Evolutionary conservation across 1,284 basidiomycete species (phyloP).

Genomic region (Neolentinus lepideus): DNA sequence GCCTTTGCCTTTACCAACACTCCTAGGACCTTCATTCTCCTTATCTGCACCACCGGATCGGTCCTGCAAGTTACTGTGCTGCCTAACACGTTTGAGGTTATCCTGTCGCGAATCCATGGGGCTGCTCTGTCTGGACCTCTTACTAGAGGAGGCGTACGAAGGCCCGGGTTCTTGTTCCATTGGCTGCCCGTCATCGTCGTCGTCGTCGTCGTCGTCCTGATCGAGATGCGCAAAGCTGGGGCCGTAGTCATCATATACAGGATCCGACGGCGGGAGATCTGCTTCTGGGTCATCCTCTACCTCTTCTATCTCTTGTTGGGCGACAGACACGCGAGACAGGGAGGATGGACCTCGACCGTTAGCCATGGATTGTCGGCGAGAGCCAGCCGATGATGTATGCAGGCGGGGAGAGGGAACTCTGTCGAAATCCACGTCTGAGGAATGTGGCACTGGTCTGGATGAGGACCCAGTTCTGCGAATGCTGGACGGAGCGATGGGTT

Average conservation of each 20-base stretch:
- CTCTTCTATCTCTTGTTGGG: neutral
- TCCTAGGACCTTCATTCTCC: neutral
- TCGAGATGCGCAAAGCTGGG: neutral
- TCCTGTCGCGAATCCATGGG: neutral
- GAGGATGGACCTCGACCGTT: slow-evolving; percentile 38
- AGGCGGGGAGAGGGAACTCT: slow-evolving; percentile 56
- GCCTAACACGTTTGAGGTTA: neutral
- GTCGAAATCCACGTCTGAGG: slow-evolving; percentile 57
- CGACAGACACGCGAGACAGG: slow-evolving; percentile 22
- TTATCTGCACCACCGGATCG: neutral
- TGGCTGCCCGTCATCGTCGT: slow-evolving; percentile 7
- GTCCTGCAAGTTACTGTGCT: neutral
- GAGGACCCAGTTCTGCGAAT: slow-evolving; percentile 40
- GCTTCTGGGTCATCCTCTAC: neutral
- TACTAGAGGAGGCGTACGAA: neutral
- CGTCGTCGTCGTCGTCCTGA: slow-evolving; percentile 5
- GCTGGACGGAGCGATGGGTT: slow-evolving; percentile 36
- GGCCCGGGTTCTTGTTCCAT: neutral
- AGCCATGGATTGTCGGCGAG: slow-evolving; percentile 27
- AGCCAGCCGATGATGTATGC: slow-evolving; percentile 21
- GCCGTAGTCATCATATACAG: neutral
- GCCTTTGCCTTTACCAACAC: neutral
- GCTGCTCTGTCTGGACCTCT: neutral
- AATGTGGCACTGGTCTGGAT: slow-evolving; percentile 42
- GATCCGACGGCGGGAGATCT: neutral